Base-by-base conservation (phyloP, 495 filamentous ascomycete species). In the Aspergillus sclerotiicarbonarius region DNA sequence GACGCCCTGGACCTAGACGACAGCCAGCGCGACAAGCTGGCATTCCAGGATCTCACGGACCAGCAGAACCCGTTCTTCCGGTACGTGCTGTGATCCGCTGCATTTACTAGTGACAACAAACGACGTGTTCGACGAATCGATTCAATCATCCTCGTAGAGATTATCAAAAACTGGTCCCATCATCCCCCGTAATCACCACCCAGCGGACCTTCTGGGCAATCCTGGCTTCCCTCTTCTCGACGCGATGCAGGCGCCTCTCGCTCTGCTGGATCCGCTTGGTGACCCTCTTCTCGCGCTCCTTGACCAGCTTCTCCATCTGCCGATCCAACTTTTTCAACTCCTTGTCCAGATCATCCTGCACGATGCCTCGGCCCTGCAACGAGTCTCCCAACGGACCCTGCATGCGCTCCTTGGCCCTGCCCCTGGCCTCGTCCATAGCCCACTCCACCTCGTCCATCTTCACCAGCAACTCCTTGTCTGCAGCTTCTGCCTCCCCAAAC, bases 41-140 rank as follows among this genome's bases (percentile, higher is more conserved):
- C 87, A 0, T 91, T 90, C 41, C 73, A 81, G 56, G 88, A 91
- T 70, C 73, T 92, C 59, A 92, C 90, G 3, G 90, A 92, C 63
- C 84, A 80, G 68, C 76, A 92, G 70, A 92, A 92, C 62, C 80
- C 82, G 2, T 87, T 87, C 61, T 93, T 92, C 62, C 72, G 81
- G 68, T 92, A 91, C 61, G 84, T 86, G 5, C 71, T 88, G n/a
- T 89, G 69, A 69, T 19, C 8, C 8, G n/a, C n/a, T n/a, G n/a
- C n/a, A n/a, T n/a, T n/a, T n/a, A n/a, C n/a, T 29, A 13, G 12
- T 10, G 3, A 18, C n/a, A 31, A n/a, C 18, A 31, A 18, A 25
- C n/a, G 20, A 50, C 18, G n/a, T 30, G 19, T 13, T 6, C 5
- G 5, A 25, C 2, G 25, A 25, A 25, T 30, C 16, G 1, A 15